Conservation (phyloP, 2,329 filamentous ascomycete species). For the Chrysoporthe cubensis region DNA sequence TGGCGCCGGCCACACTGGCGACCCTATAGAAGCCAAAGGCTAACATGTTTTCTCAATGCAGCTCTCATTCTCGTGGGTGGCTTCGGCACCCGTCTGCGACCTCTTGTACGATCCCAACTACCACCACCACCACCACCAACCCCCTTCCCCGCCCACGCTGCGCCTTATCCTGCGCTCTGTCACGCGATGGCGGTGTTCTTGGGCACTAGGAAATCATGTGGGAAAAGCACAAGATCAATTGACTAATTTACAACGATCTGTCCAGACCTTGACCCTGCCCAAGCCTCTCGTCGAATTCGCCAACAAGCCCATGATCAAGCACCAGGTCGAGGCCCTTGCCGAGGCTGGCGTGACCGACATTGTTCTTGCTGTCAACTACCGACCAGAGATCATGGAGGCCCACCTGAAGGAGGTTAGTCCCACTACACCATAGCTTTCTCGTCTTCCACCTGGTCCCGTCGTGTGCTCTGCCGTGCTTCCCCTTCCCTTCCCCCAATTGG, state of each 20-base stretch:
- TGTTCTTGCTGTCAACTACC: constrained; percentile 97
- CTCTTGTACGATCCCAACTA: constrained; percentile 69
- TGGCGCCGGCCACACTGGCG: background rate
- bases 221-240: constrained; percentile 5
- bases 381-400: constrained; percentile 96
- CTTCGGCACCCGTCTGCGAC: constrained; percentile 96
- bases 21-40: constrained; percentile 4
- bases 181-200: background rate
- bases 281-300: constrained; percentile 98
- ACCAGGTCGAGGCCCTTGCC: constrained; percentile 95
- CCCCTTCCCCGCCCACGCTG: background rate
- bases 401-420: constrained; percentile 79
- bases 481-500: background rate
- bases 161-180: background rate
- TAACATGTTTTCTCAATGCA: constrained; percentile 44
- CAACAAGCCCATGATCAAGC: constrained; percentile 99
- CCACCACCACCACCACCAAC: constrained; percentile 18
- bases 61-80: constrained; percentile 98
- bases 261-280: constrained; percentile 89
- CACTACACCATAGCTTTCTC: constrained; percentile 19
- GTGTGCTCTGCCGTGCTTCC: background rate
- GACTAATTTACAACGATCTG: constrained; percentile 30
- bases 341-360: constrained; percentile 95
- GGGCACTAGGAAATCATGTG: background rate
- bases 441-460: background rate